A percentile compares a stretch with the other conserved stretches of the same genome.
phyloP scores from a whole-genome alignment of 169 alveolate genomes.

The Amoebophrya sp. region DNA sequence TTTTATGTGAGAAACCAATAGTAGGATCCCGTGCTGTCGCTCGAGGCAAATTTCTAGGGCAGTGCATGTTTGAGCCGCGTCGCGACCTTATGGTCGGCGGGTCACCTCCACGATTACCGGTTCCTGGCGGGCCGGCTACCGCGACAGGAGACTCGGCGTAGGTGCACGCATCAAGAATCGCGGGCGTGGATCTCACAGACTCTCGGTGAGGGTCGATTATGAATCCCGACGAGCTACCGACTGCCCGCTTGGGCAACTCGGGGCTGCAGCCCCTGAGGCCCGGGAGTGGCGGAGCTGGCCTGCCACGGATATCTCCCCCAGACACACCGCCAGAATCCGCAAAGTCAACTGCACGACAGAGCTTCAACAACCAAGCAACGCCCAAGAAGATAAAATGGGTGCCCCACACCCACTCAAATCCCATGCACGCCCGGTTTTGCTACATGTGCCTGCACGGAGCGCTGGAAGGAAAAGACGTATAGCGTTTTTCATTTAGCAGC shows the following conservation, averaged over 20 bases:
- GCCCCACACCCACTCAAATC: not conserved
- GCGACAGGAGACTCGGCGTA: too few relatives aligned
- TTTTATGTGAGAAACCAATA: too few relatives aligned
- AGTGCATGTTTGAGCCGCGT: too few relatives aligned
- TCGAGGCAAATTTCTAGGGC: too few relatives aligned
- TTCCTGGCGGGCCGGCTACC: too few relatives aligned
- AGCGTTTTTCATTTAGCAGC: too few relatives aligned
- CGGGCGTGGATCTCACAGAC: too few relatives aligned
- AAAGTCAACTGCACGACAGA: not conserved
- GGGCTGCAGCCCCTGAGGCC: constrained; percentile 12
- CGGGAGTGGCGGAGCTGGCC: not conserved
- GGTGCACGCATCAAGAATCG: too few relatives aligned
- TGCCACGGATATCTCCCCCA: not conserved
- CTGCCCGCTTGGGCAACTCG: not conserved
- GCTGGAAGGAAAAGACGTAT: not conserved
- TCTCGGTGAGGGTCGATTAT: too few relatives aligned
- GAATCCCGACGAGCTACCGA: not conserved
- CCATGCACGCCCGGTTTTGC: constrained; percentile 13
- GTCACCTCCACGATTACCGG: too few relatives aligned
- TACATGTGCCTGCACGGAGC: constrained; percentile 9
- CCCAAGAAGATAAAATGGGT: constrained; percentile 12
- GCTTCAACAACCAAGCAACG: not conserved
- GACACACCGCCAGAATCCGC: constrained; percentile 5
- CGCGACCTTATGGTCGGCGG: too few relatives aligned
- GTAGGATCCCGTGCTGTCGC: too few relatives aligned